Percentiles rank a stretch among this genome's conserved stretches.
Conservation (phyloP, 495 filamentous ascomycete species). For the Cercophora samala region DNA sequence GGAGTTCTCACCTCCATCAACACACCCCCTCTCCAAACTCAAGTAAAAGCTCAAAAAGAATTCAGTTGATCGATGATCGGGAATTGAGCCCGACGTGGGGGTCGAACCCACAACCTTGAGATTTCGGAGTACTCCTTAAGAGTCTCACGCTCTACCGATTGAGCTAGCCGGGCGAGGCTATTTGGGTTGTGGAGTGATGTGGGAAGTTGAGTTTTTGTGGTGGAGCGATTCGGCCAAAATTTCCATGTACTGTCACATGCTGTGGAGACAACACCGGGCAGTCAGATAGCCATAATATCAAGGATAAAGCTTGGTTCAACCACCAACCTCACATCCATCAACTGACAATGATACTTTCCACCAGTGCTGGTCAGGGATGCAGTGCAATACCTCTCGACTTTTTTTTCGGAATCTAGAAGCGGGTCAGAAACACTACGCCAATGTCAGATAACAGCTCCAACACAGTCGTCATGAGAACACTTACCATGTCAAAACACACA, state of each 20-base stretch:
- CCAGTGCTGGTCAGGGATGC: too few species aligned
- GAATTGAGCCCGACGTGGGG: conserved; percentile 28
- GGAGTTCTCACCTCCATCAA: too few species aligned
- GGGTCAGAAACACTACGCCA: background rate
- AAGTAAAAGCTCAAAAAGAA: conserved; percentile 10
- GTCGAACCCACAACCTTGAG: conserved; percentile 28
- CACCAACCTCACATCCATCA: too few species aligned
- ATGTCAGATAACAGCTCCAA: background rate
- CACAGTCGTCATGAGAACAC: background rate
- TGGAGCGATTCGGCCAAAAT: too few species aligned
- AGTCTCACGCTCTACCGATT: conserved; percentile 84
- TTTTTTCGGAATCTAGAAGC: too few species aligned
- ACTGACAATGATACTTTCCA: too few species aligned
- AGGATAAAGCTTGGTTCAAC: too few species aligned
- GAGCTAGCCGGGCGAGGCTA: conserved; percentile 57
- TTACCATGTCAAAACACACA: background rate
- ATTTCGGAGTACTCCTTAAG: conserved; percentile 48
- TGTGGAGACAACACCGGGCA: too few species aligned
- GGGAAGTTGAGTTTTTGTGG: background rate
- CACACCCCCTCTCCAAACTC: too few species aligned
- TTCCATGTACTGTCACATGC: too few species aligned
- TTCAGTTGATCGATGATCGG: conserved; percentile 18
- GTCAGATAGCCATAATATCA: too few species aligned
- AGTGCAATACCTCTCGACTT: too few species aligned
- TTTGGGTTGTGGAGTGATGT: background rate